phyloP scores from a whole-genome alignment of 768 basidiomycete species.

The Lyophyllum atratum region DNA sequence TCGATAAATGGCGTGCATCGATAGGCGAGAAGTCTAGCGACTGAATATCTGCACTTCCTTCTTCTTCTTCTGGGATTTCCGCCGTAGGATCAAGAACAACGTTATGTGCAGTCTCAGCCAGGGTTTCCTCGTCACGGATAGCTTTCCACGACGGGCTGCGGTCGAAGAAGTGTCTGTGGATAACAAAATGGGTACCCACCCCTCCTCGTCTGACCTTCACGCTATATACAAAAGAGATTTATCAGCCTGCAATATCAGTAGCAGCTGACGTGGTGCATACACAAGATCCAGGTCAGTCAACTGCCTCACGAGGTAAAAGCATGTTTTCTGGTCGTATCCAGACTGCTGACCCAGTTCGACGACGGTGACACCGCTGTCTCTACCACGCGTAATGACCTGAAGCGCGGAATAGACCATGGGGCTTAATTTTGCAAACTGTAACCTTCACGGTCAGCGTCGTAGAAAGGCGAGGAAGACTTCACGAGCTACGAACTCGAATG shows the following conservation, averaged over 20 bases:
- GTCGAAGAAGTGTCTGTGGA: conserved; percentile 86
- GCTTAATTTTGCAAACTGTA: conserved; percentile 75
- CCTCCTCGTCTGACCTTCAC: conserved; percentile 80
- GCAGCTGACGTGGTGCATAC: conserved; percentile 40
- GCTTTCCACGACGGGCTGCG: conserved; percentile 74
- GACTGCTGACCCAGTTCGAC: conserved; percentile 77
- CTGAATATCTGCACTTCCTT: conserved; percentile 30
- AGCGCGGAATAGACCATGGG: conserved; percentile 85
- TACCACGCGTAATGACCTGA: conserved; percentile 80
- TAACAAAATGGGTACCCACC: conserved; percentile 72
- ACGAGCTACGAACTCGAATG: conserved; percentile 58
- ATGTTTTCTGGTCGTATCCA: conserved; percentile 87
- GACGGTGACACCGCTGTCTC: conserved; percentile 76
- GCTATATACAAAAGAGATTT: conserved; percentile 32
- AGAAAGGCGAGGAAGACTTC: neutral
- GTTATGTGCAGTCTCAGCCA: conserved; percentile 39
- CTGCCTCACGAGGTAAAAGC: conserved; percentile 83
- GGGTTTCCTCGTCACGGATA: conserved; percentile 69
- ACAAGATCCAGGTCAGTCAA: conserved; percentile 73
- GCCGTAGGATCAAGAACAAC: conserved; percentile 12
- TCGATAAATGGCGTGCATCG: conserved; percentile 76
- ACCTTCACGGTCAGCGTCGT: conserved; percentile 9
- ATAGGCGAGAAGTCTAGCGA: conserved; percentile 67
- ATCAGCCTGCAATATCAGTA: neutral
- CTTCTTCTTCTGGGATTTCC: conserved; percentile 33